Conservation (phyloP, 305 asterid species). For the Solanum chacoense region DNA sequence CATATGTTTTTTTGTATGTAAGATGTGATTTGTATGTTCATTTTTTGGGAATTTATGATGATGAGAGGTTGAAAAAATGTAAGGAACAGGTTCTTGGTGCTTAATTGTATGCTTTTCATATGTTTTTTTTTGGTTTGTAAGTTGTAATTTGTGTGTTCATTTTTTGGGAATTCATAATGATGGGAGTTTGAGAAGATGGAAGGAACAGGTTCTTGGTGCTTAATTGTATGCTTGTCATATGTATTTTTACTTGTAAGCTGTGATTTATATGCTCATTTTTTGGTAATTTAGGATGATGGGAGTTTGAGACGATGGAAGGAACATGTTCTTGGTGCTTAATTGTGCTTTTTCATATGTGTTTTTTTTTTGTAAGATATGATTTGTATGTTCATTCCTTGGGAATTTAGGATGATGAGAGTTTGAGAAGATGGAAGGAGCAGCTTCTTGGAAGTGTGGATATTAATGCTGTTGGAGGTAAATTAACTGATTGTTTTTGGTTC, state of each 20-base stretch:
- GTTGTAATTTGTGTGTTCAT: background rate
- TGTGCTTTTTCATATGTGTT: background rate
- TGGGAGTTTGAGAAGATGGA: background rate
- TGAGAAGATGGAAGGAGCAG: slow-evolving; percentile 94
- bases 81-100: slow-evolving; percentile 44
- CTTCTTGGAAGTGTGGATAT: slow-evolving; percentile 90
- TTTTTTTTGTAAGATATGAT: background rate
- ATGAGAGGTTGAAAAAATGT: slow-evolving; percentile 89
- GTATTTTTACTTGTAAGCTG: background rate
- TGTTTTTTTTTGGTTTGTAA: background rate
- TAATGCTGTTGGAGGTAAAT: slow-evolving; percentile 70
- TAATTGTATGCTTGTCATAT: background rate
- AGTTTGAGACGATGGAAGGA: background rate
- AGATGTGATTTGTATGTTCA: background rate
- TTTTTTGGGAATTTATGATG: slow-evolving; percentile 38
- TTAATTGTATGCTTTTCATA: background rate
- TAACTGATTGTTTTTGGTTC: background rate
- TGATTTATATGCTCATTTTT: background rate
- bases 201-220: background rate
- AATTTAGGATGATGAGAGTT: slow-evolving; percentile 82
- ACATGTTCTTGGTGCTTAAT: background rate
- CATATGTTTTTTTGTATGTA: background rate
- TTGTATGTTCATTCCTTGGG: background rate
- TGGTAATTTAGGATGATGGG: background rate
- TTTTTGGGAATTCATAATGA: background rate